phyloP scores from a whole-genome alignment of 2,329 filamentous ascomycete genomes.

The Shiraia sp. region DNA sequence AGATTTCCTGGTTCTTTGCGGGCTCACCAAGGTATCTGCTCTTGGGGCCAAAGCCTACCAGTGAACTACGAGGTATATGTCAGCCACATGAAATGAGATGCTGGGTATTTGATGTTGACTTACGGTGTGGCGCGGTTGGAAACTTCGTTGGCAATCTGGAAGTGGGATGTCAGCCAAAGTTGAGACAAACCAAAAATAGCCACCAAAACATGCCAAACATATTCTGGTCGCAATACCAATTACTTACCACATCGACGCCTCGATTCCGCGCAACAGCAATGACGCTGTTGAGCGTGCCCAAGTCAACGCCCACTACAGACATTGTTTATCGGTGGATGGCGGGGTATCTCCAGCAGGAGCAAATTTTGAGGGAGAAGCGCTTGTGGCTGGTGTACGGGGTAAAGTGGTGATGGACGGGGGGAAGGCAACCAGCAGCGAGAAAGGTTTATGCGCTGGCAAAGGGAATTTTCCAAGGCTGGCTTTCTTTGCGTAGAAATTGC shows the following conservation, averaged over 20 bases:
- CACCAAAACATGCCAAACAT: conserved; percentile 31
- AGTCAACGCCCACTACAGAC: conserved; percentile 80
- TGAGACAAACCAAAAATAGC: neutral
- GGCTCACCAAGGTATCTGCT: conserved; percentile 91
- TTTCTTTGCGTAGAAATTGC: conserved; percentile 5
- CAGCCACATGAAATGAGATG: conserved; percentile 10
- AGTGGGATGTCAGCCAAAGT: no score
- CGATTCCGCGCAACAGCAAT: conserved; percentile 97
- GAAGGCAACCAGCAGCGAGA: conserved; percentile 4
- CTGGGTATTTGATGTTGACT: conserved; percentile 50
- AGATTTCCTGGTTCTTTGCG: conserved; percentile 98
- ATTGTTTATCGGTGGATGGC: conserved; percentile 50
- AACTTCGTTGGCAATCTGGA: conserved; percentile 95
- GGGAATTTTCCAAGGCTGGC: neutral
- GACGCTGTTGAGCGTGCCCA: conserved; percentile 95
- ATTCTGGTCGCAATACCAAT: conserved; percentile 1
- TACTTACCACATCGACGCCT: conserved; percentile 96
- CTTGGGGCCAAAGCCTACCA: conserved; percentile 95
- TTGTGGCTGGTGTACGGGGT: conserved; percentile 10
- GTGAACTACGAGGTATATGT: conserved; percentile 57
- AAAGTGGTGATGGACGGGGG: conserved; percentile 5
- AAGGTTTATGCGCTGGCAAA: neutral
- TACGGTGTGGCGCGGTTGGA: conserved; percentile 98
- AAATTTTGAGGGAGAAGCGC: conserved; percentile 9
- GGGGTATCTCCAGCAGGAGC: conserved; percentile 28